phyloP scores from a whole-genome alignment of 2,329 filamentous ascomycete species.

The Dendrostoma leiphaemia region DNA sequence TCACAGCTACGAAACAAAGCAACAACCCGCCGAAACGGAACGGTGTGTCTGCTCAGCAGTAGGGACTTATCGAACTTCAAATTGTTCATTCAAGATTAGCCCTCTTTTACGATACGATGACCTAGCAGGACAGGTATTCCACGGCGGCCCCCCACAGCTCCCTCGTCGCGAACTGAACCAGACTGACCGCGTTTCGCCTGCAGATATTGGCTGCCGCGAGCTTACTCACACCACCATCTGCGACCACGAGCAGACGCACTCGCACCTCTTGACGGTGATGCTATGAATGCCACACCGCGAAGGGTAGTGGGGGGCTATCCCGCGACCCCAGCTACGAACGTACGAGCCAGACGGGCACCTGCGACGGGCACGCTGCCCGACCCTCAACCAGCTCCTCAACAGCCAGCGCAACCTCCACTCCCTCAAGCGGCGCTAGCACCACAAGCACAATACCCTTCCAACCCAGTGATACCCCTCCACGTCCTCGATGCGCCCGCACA shows the following conservation, averaged over 20 bases:
- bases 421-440: slow-evolving; percentile 45
- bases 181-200: not conserved
- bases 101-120: slow-evolving; percentile 17
- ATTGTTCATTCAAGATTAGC: not conserved
- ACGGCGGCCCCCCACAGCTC: not conserved
- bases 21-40: not conserved
- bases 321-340: slow-evolving; percentile 19
- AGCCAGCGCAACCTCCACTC: slow-evolving; percentile 1
- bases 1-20: not conserved
- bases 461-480: slow-evolving; percentile 75
- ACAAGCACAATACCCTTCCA: slow-evolving; percentile 28
- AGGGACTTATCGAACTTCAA: not conserved
- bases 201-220: slow-evolving; percentile 19
- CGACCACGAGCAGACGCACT: not conserved
- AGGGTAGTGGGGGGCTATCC: slow-evolving; percentile 19
- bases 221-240: slow-evolving; percentile 6
- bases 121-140: slow-evolving; percentile 16
- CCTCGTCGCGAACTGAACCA: not conserved
- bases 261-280: slow-evolving; percentile 13
- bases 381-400: not conserved
- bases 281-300: slow-evolving; percentile 19
- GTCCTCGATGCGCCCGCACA: slow-evolving; percentile 89
- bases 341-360: slow-evolving; percentile 18
- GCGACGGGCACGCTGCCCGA: slow-evolving; percentile 9
- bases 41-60: not conserved